Conservation (phyloP, 1,284 basidiomycete genomes). For the Gomphus bonarii region DNA sequence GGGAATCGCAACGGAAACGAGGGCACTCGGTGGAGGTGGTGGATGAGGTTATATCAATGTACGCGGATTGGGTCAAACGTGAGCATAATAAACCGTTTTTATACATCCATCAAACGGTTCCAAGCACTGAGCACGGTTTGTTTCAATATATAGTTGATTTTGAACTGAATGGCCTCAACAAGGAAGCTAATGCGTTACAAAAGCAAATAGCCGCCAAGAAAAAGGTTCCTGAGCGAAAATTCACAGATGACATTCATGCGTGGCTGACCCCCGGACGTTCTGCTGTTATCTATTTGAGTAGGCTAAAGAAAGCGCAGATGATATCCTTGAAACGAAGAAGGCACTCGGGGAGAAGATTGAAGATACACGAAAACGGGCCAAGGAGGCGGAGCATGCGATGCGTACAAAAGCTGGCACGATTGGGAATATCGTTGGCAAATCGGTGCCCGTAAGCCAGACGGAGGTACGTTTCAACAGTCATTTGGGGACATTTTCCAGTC, state of each 20-base stretch:
- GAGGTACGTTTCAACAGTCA: conserved; percentile 52
- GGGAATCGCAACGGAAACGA: conserved; percentile 88
- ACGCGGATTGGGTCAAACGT: conserved; percentile 90
- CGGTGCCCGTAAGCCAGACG: conserved; percentile 77
- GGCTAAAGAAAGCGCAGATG: conserved; percentile 88
- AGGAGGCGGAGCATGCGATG: conserved; percentile 73
- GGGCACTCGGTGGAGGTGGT: conserved; percentile 85
- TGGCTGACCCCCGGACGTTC: neutral
- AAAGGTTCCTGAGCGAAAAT: conserved; percentile 45
- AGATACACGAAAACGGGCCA: conserved; percentile 63
- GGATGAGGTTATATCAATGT: conserved; percentile 89
- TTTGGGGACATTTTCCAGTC: no score
- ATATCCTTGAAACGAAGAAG: conserved; percentile 74
- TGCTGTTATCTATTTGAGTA: conserved; percentile 21
- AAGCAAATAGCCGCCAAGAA: conserved; percentile 93
- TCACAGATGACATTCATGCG: neutral
- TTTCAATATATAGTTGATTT: conserved; percentile 59
- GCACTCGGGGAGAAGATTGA: conserved; percentile 72
- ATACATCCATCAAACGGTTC: neutral
- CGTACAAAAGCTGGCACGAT: conserved; percentile 72
- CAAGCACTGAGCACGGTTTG: neutral
- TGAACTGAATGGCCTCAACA: conserved; percentile 68
- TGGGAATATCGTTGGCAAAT: conserved; percentile 89
- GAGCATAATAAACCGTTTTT: conserved; percentile 24
- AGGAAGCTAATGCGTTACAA: conserved; percentile 83